Conservation (phyloP, 768 basidiomycete species). For the Rhizopogon vulgaris region DNA sequence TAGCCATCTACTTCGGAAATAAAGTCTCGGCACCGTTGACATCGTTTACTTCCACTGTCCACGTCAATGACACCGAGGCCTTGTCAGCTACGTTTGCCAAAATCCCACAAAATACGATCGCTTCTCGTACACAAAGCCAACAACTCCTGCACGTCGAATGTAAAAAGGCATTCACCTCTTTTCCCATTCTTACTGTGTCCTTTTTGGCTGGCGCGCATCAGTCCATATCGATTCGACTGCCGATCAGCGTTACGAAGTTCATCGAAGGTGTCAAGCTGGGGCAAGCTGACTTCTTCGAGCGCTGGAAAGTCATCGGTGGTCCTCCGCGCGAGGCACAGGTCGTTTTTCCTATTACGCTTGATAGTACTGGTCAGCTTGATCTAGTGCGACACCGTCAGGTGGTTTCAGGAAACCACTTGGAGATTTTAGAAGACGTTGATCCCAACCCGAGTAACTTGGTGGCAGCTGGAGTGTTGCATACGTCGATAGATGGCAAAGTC, state of each 20-base stretch:
- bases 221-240: conserved; percentile 75
- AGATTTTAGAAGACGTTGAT: conserved; percentile 79
- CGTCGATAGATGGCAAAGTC: conserved; percentile 86
- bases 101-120: conserved; percentile 79
- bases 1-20: conserved; percentile 95
- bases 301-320: conserved; percentile 97
- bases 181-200: conserved; percentile 80
- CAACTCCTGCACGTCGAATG: conserved; percentile 94
- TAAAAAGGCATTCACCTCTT: conserved; percentile 72
- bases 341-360: conserved; percentile 77
- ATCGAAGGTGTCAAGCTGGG: conserved; percentile 88
- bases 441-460: conserved; percentile 93
- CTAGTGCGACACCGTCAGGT: conserved; percentile 66
- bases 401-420: conserved; percentile 70
- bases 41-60: conserved; percentile 81
- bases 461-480: conserved; percentile 94
- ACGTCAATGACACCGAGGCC: conserved; percentile 67
- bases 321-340: conserved; percentile 87
- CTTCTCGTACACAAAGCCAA: conserved; percentile 82
- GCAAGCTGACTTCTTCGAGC: conserved; percentile 86
- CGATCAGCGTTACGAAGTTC: conserved; percentile 87
- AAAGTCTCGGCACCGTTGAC: conserved; percentile 86
- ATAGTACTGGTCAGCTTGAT: conserved; percentile 66
- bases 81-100: conserved; percentile 84
- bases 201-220: conserved; percentile 93